Evolutionary conservation across 2,329 filamentous ascomycete species (phyloP).

Genomic region (Fusarium sp.): DNA sequence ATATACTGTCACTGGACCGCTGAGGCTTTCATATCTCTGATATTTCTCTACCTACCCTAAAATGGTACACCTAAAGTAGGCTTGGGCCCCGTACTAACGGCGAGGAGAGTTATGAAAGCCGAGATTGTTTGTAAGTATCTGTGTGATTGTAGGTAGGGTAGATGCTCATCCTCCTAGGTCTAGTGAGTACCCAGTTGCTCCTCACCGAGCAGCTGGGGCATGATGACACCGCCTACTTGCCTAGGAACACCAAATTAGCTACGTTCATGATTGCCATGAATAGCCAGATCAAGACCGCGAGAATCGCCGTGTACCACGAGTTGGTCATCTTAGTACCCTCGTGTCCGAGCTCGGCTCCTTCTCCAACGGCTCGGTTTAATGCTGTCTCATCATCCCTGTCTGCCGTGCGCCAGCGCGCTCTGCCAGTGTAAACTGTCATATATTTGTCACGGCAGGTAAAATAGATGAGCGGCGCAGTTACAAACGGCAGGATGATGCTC

Average conservation of each 20-base stretch:
- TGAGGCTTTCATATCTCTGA: not conserved
- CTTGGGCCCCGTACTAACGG: not conserved
- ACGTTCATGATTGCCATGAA: constrained; percentile 80
- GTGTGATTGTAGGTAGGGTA: not conserved
- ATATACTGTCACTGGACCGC: not conserved
- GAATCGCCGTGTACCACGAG: constrained; percentile 65
- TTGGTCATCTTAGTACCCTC: constrained; percentile 71
- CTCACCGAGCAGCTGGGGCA: not conserved
- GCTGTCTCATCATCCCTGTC: constrained; percentile 22
- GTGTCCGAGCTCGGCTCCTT: constrained; percentile 10
- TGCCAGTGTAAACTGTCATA: constrained; percentile 72
- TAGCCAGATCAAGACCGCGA: constrained; percentile 71
- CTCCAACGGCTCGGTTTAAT: not conserved
- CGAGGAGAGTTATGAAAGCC: not conserved
- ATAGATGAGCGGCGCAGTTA: constrained; percentile 83
- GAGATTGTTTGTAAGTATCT: not conserved
- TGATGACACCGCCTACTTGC: not conserved
- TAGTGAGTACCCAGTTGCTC: not conserved
- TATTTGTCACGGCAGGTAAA: constrained; percentile 81
- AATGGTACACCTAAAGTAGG: not conserved
- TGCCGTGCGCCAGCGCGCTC: constrained; percentile 42
- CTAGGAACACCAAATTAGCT: constrained; percentile 67
- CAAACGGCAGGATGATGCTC: constrained; percentile 80
- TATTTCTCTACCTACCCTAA: not conserved
- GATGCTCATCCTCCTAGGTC: not conserved